Conservation (phyloP, 163 green algal species). For the Scenedesmus sp. region DNA sequence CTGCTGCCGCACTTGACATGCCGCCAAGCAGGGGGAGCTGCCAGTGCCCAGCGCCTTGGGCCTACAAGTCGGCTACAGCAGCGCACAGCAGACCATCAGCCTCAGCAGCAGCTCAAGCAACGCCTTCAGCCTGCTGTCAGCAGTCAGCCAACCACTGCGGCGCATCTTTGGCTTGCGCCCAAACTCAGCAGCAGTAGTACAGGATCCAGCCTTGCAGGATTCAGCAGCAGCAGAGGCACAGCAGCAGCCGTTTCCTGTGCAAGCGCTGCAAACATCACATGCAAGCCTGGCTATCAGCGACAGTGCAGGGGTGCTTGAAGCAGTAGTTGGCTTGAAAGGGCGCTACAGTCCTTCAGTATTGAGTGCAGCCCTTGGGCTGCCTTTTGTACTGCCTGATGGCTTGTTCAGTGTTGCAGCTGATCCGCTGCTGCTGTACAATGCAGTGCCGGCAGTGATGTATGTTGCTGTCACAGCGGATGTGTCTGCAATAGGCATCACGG, state of each 20-base stretch:
- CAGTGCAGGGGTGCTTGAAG: background rate
- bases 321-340: background rate
- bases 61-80: background rate
- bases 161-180: background rate
- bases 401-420: background rate
- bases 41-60: background rate
- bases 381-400: background rate
- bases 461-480: background rate
- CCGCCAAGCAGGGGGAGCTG: background rate
- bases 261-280: background rate
- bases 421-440: slow-evolving; percentile 22
- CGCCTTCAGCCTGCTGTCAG: background rate
- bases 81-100: background rate
- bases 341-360: background rate
- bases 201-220: background rate
- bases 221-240: background rate
- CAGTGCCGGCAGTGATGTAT: background rate
- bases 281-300: background rate
- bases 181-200: background rate
- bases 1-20: background rate
- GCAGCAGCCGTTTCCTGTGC: background rate
- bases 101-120: background rate
- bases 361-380: background rate
- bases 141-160: background rate
- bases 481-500: background rate